These are phyloP conservation scores for Stachybotrys echinatus DNA, from an alignment of 2,329 filamentous ascomycete species.

Conservation along the genomic window DNA sequence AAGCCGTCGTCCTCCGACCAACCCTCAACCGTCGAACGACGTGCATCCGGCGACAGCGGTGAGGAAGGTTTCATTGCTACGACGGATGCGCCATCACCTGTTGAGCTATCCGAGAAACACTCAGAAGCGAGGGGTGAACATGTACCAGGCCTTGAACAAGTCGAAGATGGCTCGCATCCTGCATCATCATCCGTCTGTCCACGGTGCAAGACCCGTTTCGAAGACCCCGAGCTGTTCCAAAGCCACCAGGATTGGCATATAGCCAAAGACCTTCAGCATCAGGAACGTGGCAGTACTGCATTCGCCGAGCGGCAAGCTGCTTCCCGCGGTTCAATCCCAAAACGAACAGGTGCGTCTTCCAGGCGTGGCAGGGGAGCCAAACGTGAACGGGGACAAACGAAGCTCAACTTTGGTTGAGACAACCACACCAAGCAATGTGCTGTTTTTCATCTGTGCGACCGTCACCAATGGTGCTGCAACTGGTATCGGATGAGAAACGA, in stretches of 20 bases:
- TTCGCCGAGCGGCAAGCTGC: constrained; percentile 32
- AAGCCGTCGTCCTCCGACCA: constrained; percentile 29
- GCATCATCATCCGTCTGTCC: constrained; percentile 42
- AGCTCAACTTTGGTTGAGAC: constrained; percentile 52
- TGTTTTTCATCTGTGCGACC: background rate
- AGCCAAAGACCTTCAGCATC: constrained; percentile 74
- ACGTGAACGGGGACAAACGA: constrained; percentile 55
- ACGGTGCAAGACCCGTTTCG: constrained; percentile 60
- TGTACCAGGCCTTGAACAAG: background rate
- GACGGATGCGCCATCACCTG: background rate
- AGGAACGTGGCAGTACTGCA: constrained; percentile 47
- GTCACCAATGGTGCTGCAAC: background rate
- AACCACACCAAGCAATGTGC: background rate
- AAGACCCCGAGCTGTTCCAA: constrained; percentile 50
- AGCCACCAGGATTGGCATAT: constrained; percentile 95
- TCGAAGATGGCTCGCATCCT: background rate
- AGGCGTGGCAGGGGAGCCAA: constrained; percentile 34
- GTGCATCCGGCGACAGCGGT: constrained; percentile 10
- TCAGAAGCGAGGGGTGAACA: background rate
- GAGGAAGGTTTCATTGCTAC: constrained; percentile 4
- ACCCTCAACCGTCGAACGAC: constrained; percentile 13
- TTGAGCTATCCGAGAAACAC: background rate
- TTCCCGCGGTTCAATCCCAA: constrained; percentile 22
- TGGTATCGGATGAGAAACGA: background rate
- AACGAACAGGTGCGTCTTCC: constrained; percentile 28